phyloP scores from a whole-genome alignment of 176 grass and related monocot genomes.

The Oryza meridionalis region DNA sequence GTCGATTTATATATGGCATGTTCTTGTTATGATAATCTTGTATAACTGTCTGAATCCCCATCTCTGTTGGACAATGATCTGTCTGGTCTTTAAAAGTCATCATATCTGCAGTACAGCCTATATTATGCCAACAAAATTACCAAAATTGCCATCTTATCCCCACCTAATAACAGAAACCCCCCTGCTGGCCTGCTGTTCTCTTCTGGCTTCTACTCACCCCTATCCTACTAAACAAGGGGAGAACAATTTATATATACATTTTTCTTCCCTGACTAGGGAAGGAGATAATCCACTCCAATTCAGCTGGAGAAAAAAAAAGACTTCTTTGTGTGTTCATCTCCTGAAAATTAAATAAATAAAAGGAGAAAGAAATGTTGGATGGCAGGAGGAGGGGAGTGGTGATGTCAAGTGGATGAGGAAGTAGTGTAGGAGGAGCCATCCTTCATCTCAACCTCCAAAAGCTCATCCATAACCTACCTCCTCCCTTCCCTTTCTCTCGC shows the following conservation, averaged over 20 bases:
- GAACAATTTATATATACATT: not conserved
- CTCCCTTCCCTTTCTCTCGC: not conserved
- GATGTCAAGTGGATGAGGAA: constrained; percentile 78
- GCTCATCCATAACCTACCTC: constrained; percentile 57
- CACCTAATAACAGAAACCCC: not conserved
- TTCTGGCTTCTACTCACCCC: not conserved
- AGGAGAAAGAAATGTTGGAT: not conserved
- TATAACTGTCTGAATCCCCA: not conserved
- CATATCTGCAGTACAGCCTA: not conserved
- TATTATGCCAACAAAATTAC: not conserved
- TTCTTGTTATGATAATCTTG: not conserved
- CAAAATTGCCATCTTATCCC: not conserved
- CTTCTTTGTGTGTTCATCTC: not conserved
- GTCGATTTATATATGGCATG: not conserved
- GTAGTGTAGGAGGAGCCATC: constrained; percentile 60
- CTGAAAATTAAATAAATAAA: not conserved
- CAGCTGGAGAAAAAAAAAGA: not conserved
- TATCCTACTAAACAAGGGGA: not conserved
- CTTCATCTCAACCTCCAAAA: constrained; percentile 59
- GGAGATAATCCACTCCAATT: constrained; percentile 42
- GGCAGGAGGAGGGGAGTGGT: constrained; percentile 6
- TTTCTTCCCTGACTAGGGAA: constrained; percentile 19
- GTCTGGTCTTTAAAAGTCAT: not conserved
- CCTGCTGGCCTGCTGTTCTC: not conserved
- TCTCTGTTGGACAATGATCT: not conserved